phyloP scores from a whole-genome alignment of 257 asterid genomes.

The Scutellaria baicalensis region DNA sequence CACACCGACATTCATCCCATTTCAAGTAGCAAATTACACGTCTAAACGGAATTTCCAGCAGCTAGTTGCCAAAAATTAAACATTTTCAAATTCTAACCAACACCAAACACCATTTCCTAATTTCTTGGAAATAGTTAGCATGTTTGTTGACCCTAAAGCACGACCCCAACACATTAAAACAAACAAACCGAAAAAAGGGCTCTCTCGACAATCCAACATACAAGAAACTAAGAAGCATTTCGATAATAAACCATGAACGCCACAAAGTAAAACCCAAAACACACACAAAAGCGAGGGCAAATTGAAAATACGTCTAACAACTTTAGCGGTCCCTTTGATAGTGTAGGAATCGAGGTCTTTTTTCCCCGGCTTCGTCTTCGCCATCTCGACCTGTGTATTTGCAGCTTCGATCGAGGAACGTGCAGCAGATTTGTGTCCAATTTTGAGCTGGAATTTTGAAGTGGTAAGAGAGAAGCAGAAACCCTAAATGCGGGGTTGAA shows the following conservation, averaged over 20 bases:
- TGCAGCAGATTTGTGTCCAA: background rate
- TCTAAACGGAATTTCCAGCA: background rate
- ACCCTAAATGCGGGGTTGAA: constrained; percentile 32
- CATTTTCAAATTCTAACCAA: background rate
- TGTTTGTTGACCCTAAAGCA: background rate
- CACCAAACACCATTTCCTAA: background rate
- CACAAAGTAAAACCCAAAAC: background rate
- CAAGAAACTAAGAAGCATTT: background rate
- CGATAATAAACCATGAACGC: background rate
- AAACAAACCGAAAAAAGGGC: background rate
- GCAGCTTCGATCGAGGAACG: constrained; percentile 7
- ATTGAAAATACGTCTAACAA: constrained; percentile 45
- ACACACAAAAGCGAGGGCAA: background rate
- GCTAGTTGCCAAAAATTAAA: background rate
- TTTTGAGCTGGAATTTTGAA: background rate
- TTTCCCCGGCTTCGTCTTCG: constrained; percentile 96
- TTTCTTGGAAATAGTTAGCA: background rate
- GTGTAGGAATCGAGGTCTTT: constrained; percentile 83
- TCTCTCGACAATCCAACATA: background rate
- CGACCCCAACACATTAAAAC: background rate
- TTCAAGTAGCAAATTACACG: background rate
- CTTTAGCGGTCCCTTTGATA: constrained; percentile 84
- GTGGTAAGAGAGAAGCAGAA: constrained; percentile 17
- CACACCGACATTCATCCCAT: background rate
- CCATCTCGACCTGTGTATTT: constrained; percentile 34